Evolutionary conservation across 2,329 filamentous ascomycete species (phyloP), one percentile per base, ranked within the genome.

Genomic region (Cytospora schulzeri): DNA sequence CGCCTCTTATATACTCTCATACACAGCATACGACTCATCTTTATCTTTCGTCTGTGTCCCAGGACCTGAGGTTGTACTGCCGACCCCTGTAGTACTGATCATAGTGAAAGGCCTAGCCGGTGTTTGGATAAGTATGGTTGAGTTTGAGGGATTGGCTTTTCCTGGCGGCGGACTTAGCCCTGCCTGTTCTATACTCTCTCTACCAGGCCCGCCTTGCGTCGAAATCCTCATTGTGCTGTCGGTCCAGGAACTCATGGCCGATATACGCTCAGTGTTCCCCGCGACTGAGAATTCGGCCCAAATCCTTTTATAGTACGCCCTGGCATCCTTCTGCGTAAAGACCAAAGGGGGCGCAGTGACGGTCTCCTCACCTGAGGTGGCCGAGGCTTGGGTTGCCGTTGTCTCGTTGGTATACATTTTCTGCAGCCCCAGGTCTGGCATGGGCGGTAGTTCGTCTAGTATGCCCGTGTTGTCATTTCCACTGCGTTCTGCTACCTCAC

Each of bases 221-320:
- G 38, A 41, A 1, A 6, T 8, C 6, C 38, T 19, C 38, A 41
- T 41, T 19, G 38, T 41, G 17, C 38, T 41, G 5, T 62, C 52
- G 0, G 64, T 63, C 60, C 60, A 63, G 12, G 64, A 61, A 60
- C 60, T 66, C 22, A 56, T 54, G 15, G 54, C 45, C 6, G 64
- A 63, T 52, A 63, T 55, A 1, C 54, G 48, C 41, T 60, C 62
- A 9, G 58, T 48, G 15, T 33, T 38, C n/a, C 48, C 53, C 14
- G 56, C 35, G 1, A 33, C 31, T 22, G 28, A 26, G 6, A 54
- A 50, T 2, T 53, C 51, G 22, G 54, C 14, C 57, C 57, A 66
- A 57, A 63, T 62, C 41, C 57, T 50, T 31, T 56, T 64, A 26
- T 59, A 56, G 26, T 59, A 55, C 11, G 64, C 60, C 19, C 35